phyloP scores from a whole-genome alignment of 345 rosid species.

The Gossypium rotundifolium region DNA sequence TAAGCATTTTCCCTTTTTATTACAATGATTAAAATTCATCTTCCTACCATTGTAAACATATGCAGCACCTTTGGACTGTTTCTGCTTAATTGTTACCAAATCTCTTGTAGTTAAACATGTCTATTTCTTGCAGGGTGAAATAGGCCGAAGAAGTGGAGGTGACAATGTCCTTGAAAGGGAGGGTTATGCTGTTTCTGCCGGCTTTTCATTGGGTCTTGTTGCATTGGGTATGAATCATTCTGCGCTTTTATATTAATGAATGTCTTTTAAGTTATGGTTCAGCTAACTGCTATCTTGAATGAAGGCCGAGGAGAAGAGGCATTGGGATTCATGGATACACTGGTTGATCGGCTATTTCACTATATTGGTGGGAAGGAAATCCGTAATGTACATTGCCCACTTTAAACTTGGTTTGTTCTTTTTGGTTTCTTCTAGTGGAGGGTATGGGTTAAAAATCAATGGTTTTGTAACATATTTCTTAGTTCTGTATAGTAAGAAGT shows the following conservation, averaged over 20 bases:
- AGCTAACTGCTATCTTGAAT: slow-evolving; percentile 22
- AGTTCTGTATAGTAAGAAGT: slow-evolving; percentile 14
- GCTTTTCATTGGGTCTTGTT: slow-evolving; percentile 92
- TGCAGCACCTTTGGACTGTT: slow-evolving; percentile 4
- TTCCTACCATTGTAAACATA: not conserved
- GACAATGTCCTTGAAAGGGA: slow-evolving; percentile 99
- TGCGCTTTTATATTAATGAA: slow-evolving; percentile 8
- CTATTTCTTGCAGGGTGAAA: slow-evolving; percentile 67
- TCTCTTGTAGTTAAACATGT: slow-evolving; percentile 17
- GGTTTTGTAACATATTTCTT: not conserved
- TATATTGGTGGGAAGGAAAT: slow-evolving; percentile 90
- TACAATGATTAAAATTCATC: not conserved
- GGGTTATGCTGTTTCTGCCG: slow-evolving; percentile 99
- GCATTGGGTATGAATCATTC: slow-evolving; percentile 64
- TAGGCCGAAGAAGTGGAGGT: slow-evolving; percentile 95
- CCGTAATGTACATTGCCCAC: slow-evolving; percentile 37
- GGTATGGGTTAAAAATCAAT: slow-evolving; percentile 3
- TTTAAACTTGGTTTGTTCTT: slow-evolving; percentile 22
- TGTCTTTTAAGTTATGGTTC: not conserved
- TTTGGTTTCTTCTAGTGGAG: slow-evolving; percentile 5
- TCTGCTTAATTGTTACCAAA: slow-evolving; percentile 11
- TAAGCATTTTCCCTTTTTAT: not conserved
- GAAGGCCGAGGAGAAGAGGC: slow-evolving; percentile 87
- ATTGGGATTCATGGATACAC: slow-evolving; percentile 62
- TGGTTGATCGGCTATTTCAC: slow-evolving; percentile 72